phyloP scores from a whole-genome alignment of 2,329 filamentous ascomycete genomes.

The Westerdykella sp. region DNA sequence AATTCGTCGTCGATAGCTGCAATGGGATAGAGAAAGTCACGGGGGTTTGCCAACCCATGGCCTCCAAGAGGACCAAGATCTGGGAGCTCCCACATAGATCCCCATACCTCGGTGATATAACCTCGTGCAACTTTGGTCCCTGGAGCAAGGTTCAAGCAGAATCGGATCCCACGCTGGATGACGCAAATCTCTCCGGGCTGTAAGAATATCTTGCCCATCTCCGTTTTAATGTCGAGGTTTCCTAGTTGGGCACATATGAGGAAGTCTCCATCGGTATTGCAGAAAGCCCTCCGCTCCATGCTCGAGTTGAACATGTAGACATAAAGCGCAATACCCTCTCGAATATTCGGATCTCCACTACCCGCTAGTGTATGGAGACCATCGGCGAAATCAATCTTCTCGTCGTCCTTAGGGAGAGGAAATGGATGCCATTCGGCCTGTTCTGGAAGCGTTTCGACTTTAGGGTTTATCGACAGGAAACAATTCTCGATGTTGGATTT shows the following conservation, averaged over 20 bases:
- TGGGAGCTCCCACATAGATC: constrained; percentile 37
- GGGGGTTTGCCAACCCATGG: constrained; percentile 37
- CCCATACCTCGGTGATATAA: constrained; percentile 39
- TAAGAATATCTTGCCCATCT: constrained; percentile 36
- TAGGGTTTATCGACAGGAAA: constrained; percentile 45
- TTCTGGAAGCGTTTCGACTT: constrained; percentile 45
- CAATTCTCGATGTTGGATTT: constrained; percentile 37
- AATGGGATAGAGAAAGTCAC: constrained; percentile 36
- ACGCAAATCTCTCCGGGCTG: constrained; percentile 38
- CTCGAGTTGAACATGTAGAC: constrained; percentile 45
- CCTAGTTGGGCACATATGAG: constrained; percentile 34
- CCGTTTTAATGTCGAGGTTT: constrained; percentile 35
- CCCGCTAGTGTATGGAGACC: constrained; percentile 48
- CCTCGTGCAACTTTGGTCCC: constrained; percentile 31
- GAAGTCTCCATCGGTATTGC: constrained; percentile 40
- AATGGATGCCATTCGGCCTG: constrained; percentile 47
- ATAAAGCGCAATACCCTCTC: constrained; percentile 46
- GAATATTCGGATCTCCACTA: constrained; percentile 47
- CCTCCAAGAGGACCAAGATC: constrained; percentile 38
- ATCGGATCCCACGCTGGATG: constrained; percentile 37
- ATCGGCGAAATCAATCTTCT: constrained; percentile 43
- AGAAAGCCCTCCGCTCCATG: constrained; percentile 44
- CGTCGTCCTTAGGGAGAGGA: constrained; percentile 28
- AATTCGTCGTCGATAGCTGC: constrained; percentile 35
- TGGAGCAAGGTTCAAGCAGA: constrained; percentile 30